Percentiles rank a stretch among this genome's conserved stretches.
These are phyloP conservation scores for Bruguiera hainesii DNA, from an alignment of 441 rosid genomes.

Conservation along the genomic window DNA sequence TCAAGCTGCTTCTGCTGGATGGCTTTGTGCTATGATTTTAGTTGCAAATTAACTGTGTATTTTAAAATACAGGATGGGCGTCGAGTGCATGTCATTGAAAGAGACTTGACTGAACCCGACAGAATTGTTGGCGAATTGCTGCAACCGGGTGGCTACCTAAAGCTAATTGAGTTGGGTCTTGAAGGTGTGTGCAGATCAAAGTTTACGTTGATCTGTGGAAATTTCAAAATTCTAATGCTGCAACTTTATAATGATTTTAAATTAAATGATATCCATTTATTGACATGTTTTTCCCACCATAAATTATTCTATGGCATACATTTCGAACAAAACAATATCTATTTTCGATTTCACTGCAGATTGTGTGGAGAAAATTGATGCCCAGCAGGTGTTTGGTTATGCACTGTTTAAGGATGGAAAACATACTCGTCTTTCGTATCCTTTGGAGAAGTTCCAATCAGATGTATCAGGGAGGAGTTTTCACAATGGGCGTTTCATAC, in stretches of 20 bases:
- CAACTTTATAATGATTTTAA: not conserved
- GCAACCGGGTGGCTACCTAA: slow-evolving; percentile 90
- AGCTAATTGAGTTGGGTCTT: slow-evolving; percentile 75
- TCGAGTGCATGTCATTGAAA: slow-evolving; percentile 67
- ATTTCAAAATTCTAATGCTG: slow-evolving; percentile 6
- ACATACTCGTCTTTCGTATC: slow-evolving; percentile 54
- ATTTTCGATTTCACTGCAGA: slow-evolving; percentile 37
- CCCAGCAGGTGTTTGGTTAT: slow-evolving; percentile 72
- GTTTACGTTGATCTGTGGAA: not conserved
- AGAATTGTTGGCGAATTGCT: slow-evolving; percentile 85
- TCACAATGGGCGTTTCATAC: slow-evolving; percentile 86
- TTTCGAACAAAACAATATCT: slow-evolving; percentile 7
- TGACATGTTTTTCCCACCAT: not conserved
- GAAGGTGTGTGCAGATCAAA: slow-evolving; percentile 42
- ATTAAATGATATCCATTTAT: not conserved
- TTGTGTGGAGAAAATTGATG: slow-evolving; percentile 77
- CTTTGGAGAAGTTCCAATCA: slow-evolving; percentile 67
- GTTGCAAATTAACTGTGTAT: slow-evolving; percentile 5
- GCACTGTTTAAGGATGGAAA: slow-evolving; percentile 78
- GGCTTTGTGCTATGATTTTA: slow-evolving; percentile 1
- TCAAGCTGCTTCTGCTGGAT: not conserved
- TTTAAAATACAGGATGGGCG: slow-evolving; percentile 61
- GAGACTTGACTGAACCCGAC: slow-evolving; percentile 79
- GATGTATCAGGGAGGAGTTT: slow-evolving; percentile 83
- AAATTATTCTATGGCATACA: not conserved